Base-by-base conservation (phyloP, 2,329 filamentous ascomycete genomes). In the Lachnellula hyalina region DNA sequence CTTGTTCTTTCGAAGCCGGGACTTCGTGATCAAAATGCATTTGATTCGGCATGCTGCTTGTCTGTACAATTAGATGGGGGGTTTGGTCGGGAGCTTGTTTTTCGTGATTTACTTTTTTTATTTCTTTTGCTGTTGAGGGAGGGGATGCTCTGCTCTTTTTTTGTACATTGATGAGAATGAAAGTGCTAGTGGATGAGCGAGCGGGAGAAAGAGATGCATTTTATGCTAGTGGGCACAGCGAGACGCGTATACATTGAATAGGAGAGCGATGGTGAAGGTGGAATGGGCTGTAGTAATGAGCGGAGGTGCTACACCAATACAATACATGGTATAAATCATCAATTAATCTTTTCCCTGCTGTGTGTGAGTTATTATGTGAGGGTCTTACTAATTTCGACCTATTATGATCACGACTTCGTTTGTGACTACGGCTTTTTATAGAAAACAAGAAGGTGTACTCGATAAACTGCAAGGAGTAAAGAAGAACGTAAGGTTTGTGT, bases 31-130 rank as follows among this genome's bases (percentile, higher is more conserved):
- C 12, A 40, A n/a, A 44, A 17, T 15, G 17, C 14, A 32, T 56
- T 56, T 51, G 51, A 50, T 53, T 55, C 28, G 28, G 42, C 52
- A 52, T 47, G 48, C 38, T 40, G 51, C 35, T 52, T 54, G 54
- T 50, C 40, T 62, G 61, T 63, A 63, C 61, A 61, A 59, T 59
- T 63, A 59, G 47, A 60, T 49, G 38, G 51, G 32, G 34, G 35
- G 48, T 34, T 45, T 49, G 46, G 4, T 50, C 25, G 9, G 25
- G 44, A n/a, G 36, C 48, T 49, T 32, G 54, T 49, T 58, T 51
- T 55, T 52, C 36, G 51, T 34, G 42, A 34, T 42, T 56, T 36
- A 46, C 4, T 21, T 34, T 52, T 52, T 53, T 38, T 56, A 44
- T 60, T 53, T 41, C 47, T 23, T 51, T 28, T 49, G 38, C n/a